These are phyloP conservation scores for Manihot esculenta DNA, from an alignment of 441 rosid species.

Conservation along the genomic window DNA sequence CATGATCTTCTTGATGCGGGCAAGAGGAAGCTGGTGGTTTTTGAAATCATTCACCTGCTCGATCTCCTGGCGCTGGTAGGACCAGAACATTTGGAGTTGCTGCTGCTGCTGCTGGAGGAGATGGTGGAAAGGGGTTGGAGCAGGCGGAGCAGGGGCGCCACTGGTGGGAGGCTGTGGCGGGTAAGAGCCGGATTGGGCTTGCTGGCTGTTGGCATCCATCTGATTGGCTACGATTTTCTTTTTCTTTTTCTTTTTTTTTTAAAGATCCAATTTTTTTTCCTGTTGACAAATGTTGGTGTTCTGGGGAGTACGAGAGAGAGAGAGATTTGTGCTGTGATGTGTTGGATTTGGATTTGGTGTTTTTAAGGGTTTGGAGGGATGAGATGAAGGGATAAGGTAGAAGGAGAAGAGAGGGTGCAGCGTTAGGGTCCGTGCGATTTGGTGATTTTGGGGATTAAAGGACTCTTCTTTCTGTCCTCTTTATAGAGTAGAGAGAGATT, in stretches of 20 bases:
- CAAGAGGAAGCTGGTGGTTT: conserved; percentile 94
- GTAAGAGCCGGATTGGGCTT: conserved; percentile 49
- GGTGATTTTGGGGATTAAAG: conserved; percentile 1
- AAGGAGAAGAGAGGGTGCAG: background rate
- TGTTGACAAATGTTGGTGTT: conserved; percentile 8
- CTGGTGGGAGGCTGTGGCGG: conserved; percentile 37
- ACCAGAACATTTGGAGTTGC: conserved; percentile 93
- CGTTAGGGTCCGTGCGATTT: conserved; percentile 17
- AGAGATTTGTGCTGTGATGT: conserved; percentile 1
- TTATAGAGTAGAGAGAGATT: background rate
- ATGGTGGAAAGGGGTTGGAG: conserved; percentile 58
- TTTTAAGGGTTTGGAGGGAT: conserved; percentile 1
- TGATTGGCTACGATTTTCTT: conserved; percentile 1
- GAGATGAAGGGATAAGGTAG: conserved; percentile 26
- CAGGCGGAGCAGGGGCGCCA: conserved; percentile 23
- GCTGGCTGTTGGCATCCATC: conserved; percentile 40
- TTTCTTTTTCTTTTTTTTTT: background rate
- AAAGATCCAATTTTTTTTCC: background rate
- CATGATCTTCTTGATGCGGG: conserved; percentile 97
- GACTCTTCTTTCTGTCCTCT: background rate
- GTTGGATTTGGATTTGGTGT: background rate
- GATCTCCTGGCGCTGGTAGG: conserved; percentile 84
- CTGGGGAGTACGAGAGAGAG: background rate
- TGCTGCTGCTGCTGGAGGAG: conserved; percentile 95
- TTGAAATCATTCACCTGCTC: conserved; percentile 93